A percentile compares a stretch with the other conserved stretches of the same genome.
phyloP scores from a whole-genome alignment of 2,329 filamentous ascomycete genomes.

The Talaromyces rugulosus region DNA sequence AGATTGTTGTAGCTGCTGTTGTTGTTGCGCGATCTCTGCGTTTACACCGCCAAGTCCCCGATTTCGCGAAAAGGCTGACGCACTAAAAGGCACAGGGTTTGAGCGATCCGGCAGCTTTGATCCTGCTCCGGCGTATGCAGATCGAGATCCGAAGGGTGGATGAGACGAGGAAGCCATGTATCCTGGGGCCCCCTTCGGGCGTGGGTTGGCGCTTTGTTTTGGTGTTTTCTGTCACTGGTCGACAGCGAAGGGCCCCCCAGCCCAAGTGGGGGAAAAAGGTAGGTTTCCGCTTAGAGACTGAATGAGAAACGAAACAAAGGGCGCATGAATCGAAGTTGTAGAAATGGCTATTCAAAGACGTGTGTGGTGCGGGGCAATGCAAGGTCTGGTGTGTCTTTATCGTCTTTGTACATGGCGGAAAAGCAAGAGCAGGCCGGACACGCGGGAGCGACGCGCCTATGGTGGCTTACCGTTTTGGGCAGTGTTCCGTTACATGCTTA shows the following conservation, averaged over 20 bases:
- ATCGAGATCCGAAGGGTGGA: slow-evolving; percentile 53
- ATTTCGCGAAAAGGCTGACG: slow-evolving; percentile 40
- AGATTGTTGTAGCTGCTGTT: slow-evolving; percentile 6
- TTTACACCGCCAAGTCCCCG: slow-evolving; percentile 26
- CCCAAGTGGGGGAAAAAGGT: background rate
- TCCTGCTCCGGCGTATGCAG: slow-evolving; percentile 45
- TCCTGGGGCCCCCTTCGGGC: background rate
- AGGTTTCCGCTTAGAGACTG: background rate
- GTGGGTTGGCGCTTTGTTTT: background rate
- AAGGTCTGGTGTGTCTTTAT: background rate
- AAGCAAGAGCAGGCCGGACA: background rate
- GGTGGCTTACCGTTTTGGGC: background rate
- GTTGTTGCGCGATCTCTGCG: slow-evolving; percentile 18
- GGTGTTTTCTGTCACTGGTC: background rate
- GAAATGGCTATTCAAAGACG: background rate
- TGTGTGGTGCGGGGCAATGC: background rate
- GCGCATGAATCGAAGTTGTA: background rate
- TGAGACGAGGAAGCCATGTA: slow-evolving; percentile 53
- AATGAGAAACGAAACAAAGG: background rate
- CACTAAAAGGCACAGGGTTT: slow-evolving; percentile 38
- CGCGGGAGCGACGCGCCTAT: background rate
- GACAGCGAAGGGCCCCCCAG: background rate
- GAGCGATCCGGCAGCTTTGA: slow-evolving; percentile 51
- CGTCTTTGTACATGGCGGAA: background rate
- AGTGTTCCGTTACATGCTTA: background rate